These are phyloP conservation scores for Fomitopsis serialis DNA, from an alignment of 768 basidiomycete genomes.

Conservation along the genomic window DNA sequence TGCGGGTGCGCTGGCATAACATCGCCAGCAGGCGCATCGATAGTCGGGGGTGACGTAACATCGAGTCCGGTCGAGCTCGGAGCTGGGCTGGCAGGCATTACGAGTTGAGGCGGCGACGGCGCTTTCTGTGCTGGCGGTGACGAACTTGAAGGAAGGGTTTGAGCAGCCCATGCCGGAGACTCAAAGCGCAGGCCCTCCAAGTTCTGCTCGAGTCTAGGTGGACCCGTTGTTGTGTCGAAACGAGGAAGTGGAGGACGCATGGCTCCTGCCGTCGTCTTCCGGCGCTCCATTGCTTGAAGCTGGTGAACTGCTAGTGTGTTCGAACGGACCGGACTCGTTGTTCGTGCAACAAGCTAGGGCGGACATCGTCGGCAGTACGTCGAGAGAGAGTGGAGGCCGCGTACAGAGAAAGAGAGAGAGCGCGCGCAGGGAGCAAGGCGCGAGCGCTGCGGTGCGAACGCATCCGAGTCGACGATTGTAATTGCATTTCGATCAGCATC, in stretches of 20 bases:
- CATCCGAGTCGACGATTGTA: no score
- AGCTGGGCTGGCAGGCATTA: conserved; percentile 42
- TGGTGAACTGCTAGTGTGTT: conserved; percentile 64
- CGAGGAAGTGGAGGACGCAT: conserved; percentile 67
- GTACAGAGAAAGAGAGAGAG: no score
- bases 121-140: conserved; percentile 42
- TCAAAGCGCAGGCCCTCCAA: conserved; percentile 60
- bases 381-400: no score
- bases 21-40: conserved; percentile 59
- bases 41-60: conserved; percentile 41
- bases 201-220: conserved; percentile 45
- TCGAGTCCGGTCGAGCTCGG: conserved; percentile 26
- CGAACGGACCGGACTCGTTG: conserved; percentile 35
- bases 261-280: conserved; percentile 44
- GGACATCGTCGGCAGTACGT: no score
- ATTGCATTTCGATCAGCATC: no score
- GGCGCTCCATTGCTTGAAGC: conserved; percentile 49
- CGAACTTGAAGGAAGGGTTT: conserved; percentile 37
- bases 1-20: conserved; percentile 50
- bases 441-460: no score
- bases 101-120: conserved; percentile 55
- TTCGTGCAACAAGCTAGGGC: no score
- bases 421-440: no score
- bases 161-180: conserved; percentile 51
- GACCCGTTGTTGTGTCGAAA: conserved; percentile 45